A percentile compares a stretch with the other conserved stretches of the same genome.
These are phyloP conservation scores for Ascodesmis nigricans DNA, from an alignment of 495 filamentous ascomycete species.

Conservation along the genomic window DNA sequence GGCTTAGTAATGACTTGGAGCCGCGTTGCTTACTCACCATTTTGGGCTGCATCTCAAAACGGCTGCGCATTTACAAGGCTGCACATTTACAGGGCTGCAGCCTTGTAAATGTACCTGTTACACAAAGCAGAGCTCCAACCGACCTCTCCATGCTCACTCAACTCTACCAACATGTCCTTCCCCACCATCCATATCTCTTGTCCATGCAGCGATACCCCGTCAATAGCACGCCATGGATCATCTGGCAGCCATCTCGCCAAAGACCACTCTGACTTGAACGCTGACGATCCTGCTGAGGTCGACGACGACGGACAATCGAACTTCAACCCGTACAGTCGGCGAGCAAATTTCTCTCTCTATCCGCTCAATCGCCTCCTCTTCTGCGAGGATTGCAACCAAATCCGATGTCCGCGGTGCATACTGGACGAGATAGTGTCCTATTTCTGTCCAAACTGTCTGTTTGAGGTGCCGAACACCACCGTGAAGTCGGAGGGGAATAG, in stretches of 20 bases:
- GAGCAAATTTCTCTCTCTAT: constrained; percentile 75
- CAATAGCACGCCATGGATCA: constrained; percentile 25
- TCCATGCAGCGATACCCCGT: constrained; percentile 49
- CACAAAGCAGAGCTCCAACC: too few species aligned
- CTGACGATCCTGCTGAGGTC: constrained; percentile 23
- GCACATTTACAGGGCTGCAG: too few species aligned
- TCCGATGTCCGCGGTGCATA: constrained; percentile 79
- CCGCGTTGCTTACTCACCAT: too few species aligned
- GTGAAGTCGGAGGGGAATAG: constrained; percentile 81
- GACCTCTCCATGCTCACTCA: too few species aligned
- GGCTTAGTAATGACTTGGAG: too few species aligned
- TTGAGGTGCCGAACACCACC: constrained; percentile 78
- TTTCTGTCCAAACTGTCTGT: constrained; percentile 89
- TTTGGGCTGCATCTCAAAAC: too few species aligned
- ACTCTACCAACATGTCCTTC: too few species aligned
- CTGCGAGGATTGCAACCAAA: constrained; percentile 90
- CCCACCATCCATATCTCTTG: constrained; percentile 88
- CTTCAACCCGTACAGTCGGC: constrained; percentile 64
- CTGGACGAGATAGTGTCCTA: constrained; percentile 80
- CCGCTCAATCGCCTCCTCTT: constrained; percentile 86
- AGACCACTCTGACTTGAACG: constrained; percentile 21
- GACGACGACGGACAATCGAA: constrained; percentile 52
- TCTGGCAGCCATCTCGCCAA: too few species aligned
- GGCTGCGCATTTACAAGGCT: too few species aligned
- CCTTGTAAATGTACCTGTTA: too few species aligned